Evolutionary conservation across 2,329 filamentous ascomycete genomes (phyloP), one percentile per base, ranked within the genome.

Genomic region (Pseudocercospora crystallina): DNA sequence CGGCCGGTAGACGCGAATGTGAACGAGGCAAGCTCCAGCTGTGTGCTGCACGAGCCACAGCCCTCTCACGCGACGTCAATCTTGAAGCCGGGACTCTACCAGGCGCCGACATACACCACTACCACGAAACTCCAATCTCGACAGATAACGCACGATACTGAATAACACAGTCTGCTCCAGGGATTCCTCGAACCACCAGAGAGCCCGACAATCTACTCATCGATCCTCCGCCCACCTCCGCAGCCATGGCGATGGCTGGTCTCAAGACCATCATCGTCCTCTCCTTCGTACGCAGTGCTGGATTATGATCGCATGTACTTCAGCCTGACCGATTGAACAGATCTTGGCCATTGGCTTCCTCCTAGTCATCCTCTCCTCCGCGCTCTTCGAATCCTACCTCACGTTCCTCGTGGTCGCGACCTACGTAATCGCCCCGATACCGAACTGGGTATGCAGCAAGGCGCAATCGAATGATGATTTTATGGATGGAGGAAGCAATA

Each of bases 231-330:
- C 26, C 45, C 34, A 38, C 31, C 42, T 47, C 47, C 35, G 37
- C 40, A 47, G 39, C 50, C 43, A 56, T 55, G 55, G 60, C 76
- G 76, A 82, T 89, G 78, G 90, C 94, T 65, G 94, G 94, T 71
- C 85, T 99, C 68, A 97, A 96, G 78, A 99, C 94, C 62, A 99
- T 99, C 75, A 99, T 99, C 73, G 90, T 89, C 60, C 88, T 99
- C 64, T 97, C 94, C 70, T 99, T 99, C 76, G 94, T 89, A 82
- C 49, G 83, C 55, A 39, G 8, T 11, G 12, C 12, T 38, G 8
- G 14, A 26, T 7, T 7, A 26, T 26, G 20, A 26, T 26, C 20
- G 20, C 20, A 26, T 26, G 20, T 26, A 26, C 20, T 26, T 26
- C 20, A 26, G 7, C 7, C 7, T 26, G 7, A 26, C 20, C 20